Conservation (phyloP, 2,329 filamentous ascomycete species). For the Fusarium sp. region DNA sequence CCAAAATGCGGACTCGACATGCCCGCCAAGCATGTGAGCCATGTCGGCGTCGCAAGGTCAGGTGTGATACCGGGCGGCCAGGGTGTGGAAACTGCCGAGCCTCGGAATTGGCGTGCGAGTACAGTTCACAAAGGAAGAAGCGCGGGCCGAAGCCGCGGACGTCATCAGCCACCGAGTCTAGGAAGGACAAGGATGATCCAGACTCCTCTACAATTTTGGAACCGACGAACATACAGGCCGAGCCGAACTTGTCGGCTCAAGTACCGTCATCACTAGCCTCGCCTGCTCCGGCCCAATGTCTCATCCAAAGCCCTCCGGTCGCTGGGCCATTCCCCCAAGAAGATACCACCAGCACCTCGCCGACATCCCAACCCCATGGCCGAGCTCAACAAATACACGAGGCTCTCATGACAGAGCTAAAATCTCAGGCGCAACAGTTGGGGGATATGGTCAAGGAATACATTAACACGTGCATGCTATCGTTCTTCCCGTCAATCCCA, state of each 20-base stretch:
- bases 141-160: conserved; percentile 23
- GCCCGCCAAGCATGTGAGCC: conserved; percentile 24
- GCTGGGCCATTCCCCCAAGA: neutral
- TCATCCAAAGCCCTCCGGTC: too few relatives aligned
- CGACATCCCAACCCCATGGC: neutral
- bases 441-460: conserved; percentile 3
- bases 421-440: neutral
- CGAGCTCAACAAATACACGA: conserved; percentile 5
- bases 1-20: conserved; percentile 20
- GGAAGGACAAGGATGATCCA: neutral
- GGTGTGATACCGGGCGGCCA: conserved; percentile 14
- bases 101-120: conserved; percentile 10
- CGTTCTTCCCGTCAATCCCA: conserved; percentile 7
- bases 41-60: conserved; percentile 27
- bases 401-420: conserved; percentile 4
- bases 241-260: too few relatives aligned
- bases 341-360: neutral
- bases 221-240: neutral
- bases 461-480: conserved; percentile 11
- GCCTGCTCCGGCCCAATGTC: neutral
- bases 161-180: neutral
- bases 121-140: conserved; percentile 17
- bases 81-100: conserved; percentile 20
- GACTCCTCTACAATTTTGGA: neutral
- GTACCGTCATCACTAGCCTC: neutral